phyloP scores from a whole-genome alignment of 106 monocot species.

The Hemerocallis citrina region DNA sequence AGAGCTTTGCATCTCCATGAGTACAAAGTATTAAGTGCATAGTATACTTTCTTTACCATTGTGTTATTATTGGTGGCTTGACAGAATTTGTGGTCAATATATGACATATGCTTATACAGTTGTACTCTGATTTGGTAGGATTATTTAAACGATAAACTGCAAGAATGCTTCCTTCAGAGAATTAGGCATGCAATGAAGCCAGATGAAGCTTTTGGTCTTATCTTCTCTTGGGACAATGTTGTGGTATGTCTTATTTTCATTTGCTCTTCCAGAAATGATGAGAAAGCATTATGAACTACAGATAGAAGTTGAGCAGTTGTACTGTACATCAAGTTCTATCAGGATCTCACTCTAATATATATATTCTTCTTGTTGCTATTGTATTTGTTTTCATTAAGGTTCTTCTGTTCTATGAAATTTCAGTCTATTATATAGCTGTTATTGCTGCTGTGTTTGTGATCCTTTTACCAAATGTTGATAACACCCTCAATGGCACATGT shows the following conservation, averaged over 20 bases:
- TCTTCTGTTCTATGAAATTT: no score
- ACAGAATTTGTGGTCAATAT: background rate
- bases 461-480: no score
- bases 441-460: no score
- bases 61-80: background rate
- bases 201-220: slow-evolving; percentile 94
- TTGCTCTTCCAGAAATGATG: no score
- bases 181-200: slow-evolving; percentile 99
- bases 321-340: no score
- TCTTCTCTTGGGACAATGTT: slow-evolving; percentile 99
- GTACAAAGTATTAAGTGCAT: background rate
- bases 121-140: slow-evolving; percentile 37
- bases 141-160: slow-evolving; percentile 88
- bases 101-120: background rate
- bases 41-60: background rate
- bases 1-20: slow-evolving; percentile 1
- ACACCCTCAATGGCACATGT: no score
- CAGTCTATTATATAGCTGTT: no score
- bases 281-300: background rate
- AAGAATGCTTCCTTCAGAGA: slow-evolving; percentile 94
- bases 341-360: no score
- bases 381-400: no score
- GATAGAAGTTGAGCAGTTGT: no score
- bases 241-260: slow-evolving; percentile 40
- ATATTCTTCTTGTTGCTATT: no score